Percentiles rank a stretch among this genome's conserved stretches.
These are phyloP conservation scores for Candida multigemmis DNA, from an alignment of 805 yeast species.

Conservation along the genomic window DNA sequence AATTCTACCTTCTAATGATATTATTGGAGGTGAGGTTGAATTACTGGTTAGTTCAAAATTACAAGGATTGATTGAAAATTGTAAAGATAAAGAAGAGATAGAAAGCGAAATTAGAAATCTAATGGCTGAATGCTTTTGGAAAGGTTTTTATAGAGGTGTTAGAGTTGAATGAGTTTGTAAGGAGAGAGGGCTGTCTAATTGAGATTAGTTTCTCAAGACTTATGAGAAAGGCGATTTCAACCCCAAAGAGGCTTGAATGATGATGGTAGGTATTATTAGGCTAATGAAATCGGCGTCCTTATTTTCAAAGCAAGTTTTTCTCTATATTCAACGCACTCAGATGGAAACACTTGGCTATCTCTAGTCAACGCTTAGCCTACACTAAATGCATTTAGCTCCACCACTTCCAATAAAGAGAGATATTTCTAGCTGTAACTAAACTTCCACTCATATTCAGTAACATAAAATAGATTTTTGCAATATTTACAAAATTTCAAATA, in stretches of 20 bases:
- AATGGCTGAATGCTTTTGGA: conserved; percentile 22
- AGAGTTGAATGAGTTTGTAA: conserved; percentile 1
- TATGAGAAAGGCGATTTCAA: not conserved
- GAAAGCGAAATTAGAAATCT: conserved; percentile 14
- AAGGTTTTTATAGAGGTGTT: conserved; percentile 20
- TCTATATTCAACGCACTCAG: too few species aligned
- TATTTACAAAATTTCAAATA: conserved; percentile 1
- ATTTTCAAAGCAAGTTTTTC: too few species aligned
- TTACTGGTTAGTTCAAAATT: conserved; percentile 10
- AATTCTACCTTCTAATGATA: conserved; percentile 1
- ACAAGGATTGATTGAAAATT: conserved; percentile 8
- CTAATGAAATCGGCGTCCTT: conserved; percentile 2
- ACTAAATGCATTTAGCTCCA: too few species aligned
- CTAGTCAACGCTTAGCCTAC: too few species aligned
- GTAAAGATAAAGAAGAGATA: conserved; percentile 7
- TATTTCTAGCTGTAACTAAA: too few species aligned
- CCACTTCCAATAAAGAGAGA: too few species aligned
- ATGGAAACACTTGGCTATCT: too few species aligned
- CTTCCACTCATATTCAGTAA: too few species aligned
- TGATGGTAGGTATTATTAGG: not conserved
- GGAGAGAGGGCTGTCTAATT: not conserved
- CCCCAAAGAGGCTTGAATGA: not conserved
- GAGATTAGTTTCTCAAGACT: not conserved
- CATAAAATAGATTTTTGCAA: conserved; percentile 1
- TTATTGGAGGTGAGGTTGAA: conserved; percentile 1